A percentile compares a stretch with the other conserved stretches of the same genome.
These are phyloP conservation scores for Drosera spatulata DNA, from an alignment of 179 eudicot genomes.

Conservation along the genomic window DNA sequence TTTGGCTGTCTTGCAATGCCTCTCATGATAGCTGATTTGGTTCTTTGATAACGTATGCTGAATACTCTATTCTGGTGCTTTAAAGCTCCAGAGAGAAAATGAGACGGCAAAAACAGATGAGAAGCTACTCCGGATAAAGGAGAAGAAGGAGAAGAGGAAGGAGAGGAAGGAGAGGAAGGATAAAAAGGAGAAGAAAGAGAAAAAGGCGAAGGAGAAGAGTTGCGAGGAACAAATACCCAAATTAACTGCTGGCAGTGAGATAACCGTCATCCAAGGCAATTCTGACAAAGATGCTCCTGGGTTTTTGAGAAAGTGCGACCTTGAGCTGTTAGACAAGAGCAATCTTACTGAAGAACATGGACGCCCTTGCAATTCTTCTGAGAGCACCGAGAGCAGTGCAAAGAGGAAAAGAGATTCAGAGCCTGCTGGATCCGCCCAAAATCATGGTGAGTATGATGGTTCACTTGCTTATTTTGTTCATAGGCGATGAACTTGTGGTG, in stretches of 20 bases:
- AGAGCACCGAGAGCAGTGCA: slow-evolving; percentile 9
- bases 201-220: not conserved
- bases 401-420: not conserved
- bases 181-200: slow-evolving; percentile 1
- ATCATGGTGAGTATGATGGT: not conserved
- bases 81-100: slow-evolving; percentile 69
- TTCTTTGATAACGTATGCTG: slow-evolving; percentile 16
- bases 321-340: slow-evolving; percentile 5
- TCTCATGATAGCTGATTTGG: slow-evolving; percentile 16
- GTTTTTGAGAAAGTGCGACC: not conserved
- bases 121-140: slow-evolving; percentile 1
- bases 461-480: not conserved
- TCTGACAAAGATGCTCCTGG: too few relatives aligned
- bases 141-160: slow-evolving; percentile 14
- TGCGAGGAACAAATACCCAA: not conserved
- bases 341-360: slow-evolving; percentile 11
- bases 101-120: slow-evolving; percentile 7
- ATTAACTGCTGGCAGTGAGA: not conserved
- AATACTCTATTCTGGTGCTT: slow-evolving; percentile 61
- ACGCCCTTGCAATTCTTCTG: slow-evolving; percentile 7
- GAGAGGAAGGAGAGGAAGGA: slow-evolving; percentile 9
- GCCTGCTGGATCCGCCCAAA: not conserved
- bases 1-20: too few relatives aligned
- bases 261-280: not conserved
- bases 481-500: not conserved